phyloP scores from a whole-genome alignment of 2,329 filamentous ascomycete genomes.

The Pseudogymnoascus sp. region DNA sequence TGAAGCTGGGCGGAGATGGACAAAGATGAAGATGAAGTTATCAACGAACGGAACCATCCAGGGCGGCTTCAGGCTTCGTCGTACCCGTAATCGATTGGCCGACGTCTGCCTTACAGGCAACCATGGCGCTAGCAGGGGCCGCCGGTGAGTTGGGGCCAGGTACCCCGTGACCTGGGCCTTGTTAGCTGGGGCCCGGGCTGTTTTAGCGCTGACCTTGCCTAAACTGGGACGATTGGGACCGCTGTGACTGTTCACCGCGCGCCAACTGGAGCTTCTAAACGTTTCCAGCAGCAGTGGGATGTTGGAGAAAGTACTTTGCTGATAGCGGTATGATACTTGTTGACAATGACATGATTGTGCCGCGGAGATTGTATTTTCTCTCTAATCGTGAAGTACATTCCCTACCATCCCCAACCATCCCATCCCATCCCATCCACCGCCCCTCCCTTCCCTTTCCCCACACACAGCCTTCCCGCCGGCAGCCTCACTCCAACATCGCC shows the following conservation, averaged over 20 bases:
- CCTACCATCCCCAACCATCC: neutral
- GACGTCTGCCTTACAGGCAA: conserved; percentile 7
- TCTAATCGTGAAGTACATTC: neutral
- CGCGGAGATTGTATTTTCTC: neutral
- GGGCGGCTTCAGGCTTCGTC: neutral
- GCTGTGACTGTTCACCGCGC: neutral
- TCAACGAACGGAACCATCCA: neutral
- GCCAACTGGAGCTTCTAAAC: conserved; percentile 1
- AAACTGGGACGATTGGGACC: neutral
- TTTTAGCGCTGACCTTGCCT: neutral
- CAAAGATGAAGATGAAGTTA: neutral
- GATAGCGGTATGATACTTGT: neutral
- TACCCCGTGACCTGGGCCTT: conserved; percentile 3
- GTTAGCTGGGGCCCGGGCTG: neutral
- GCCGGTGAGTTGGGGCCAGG: neutral
- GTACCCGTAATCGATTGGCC: neutral
- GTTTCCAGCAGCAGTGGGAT: neutral
- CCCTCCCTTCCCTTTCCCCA: neutral
- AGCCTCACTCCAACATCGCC: neutral
- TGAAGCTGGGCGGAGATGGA: neutral
- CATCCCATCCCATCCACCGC: neutral
- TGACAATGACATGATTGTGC: neutral
- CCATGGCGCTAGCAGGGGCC: neutral
- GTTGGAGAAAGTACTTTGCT: neutral
- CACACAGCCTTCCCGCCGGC: neutral